Evolutionary conservation across 2,329 filamentous ascomycete genomes (phyloP), one percentile per base, ranked within the genome.

Genomic region (Neonectria ditissima): DNA sequence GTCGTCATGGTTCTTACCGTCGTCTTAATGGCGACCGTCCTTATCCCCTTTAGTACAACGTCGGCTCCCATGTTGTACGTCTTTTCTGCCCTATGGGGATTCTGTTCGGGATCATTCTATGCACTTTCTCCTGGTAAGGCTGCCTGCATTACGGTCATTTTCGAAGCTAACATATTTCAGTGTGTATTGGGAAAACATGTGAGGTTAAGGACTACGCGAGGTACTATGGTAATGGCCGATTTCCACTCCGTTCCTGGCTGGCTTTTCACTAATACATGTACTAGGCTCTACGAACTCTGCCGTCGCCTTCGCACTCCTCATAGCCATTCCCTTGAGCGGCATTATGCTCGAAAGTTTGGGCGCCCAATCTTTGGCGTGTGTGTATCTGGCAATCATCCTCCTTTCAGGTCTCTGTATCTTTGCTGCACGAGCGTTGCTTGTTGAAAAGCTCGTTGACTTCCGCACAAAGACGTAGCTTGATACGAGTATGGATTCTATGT

Each of bases 41-140:
- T 82, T 69, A 72, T 84, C 0, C 81, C 82, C 0, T 79, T 81
- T 45, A 80, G 79, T 1, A 76, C 79, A 1, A 77, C 72, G 0
- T 70, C 74, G 6, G 68, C 77, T 2, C 73, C 69, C 1, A 79
- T 80, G 0, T 68, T 84, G 2, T 84, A 83, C 57, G 72, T 71
- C 0, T 82, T 83, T 34, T 73, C 79, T 1, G 80, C 79, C 0
- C 66, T 83, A 0, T 84, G 82, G 70, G 82, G 82, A 0, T 80
- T 83, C n/a, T 79, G 80, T 0, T 82, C 80, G 0, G 82, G 82
- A 0, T 78, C 78, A 0, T 84, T 80, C 73, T 73, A 84, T 11
- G 78, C 78, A 0, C 73, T 82, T 2, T 75, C 77, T 1, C 74
- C 72, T 20, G 57, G 70, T 73, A 55, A 47, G 67, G 3, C 73